Percentiles rank a stretch among this genome's conserved stretches.
These are phyloP conservation scores for Mallotus nudiflorus DNA, from an alignment of 345 rosid species.

Conservation along the genomic window DNA sequence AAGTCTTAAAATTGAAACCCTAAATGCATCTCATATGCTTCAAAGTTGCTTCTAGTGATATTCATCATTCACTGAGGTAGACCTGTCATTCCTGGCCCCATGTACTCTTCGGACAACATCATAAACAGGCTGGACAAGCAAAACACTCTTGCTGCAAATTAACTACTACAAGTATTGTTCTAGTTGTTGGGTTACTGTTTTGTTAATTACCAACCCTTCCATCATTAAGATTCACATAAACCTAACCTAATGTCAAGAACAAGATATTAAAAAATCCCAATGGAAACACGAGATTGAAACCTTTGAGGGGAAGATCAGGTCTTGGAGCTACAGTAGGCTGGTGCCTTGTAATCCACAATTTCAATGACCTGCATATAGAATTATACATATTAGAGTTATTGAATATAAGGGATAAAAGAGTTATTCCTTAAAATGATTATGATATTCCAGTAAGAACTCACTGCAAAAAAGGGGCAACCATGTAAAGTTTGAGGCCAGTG, in stretches of 20 bases:
- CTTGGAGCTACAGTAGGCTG: slow-evolving; percentile 58
- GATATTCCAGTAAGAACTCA: slow-evolving; percentile 37
- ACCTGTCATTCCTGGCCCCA: not conserved
- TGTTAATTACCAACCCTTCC: not conserved
- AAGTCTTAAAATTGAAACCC: not conserved
- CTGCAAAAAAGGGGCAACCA: slow-evolving; percentile 94
- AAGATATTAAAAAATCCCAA: not conserved
- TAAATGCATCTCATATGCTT: not conserved
- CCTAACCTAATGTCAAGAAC: not conserved
- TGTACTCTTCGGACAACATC: not conserved
- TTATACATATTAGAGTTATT: slow-evolving; percentile 1
- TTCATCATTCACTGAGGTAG: not conserved
- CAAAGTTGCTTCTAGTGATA: not conserved
- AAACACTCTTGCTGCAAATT: not conserved
- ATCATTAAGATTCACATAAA: not conserved
- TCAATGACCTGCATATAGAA: slow-evolving; percentile 59
- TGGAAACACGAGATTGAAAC: slow-evolving; percentile 31
- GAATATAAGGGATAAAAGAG: not conserved
- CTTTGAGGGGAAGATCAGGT: slow-evolving; percentile 65
- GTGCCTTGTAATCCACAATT: slow-evolving; percentile 66
- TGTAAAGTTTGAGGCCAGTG: slow-evolving; percentile 89
- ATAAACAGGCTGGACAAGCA: not conserved
- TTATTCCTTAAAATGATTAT: not conserved
- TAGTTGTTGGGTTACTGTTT: not conserved
- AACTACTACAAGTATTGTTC: not conserved